Evolutionary conservation across 352 stramenopile species (phyloP), one percentile per base, ranked within the genome.

Genomic region (Aphanomyces stellatus): DNA sequence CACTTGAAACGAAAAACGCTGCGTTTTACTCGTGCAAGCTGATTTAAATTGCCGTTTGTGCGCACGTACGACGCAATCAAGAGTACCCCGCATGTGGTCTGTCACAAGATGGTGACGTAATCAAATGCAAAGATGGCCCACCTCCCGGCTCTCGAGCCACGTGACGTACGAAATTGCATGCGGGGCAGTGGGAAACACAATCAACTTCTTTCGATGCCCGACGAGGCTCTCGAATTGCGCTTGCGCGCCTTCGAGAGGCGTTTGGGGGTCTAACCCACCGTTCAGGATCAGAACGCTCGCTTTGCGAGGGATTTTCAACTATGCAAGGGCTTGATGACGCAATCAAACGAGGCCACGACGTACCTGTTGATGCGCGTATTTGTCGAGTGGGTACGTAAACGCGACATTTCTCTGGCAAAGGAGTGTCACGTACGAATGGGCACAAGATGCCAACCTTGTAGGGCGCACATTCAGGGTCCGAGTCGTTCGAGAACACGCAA

Each of bases 201-300:
- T 69, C 4, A 83, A 60, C 25, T 76, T 65, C 46, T 83, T 84
- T n/a, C n/a, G n/a, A 3, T 67, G 69, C 6, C 71, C 74, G 6
- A 79, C 40, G 13, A 83, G 48, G 0, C 42, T 66, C 11, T 72
- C 37, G 3, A 76, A 51, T 5, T 82, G 65, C 3, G 57, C 69
- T 31, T 80, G 65, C 3, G 79, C 77, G 24, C 76, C 82, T 42
- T 80, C 77, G 59, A 81, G 65, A 4, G 74, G 75, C 2, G 75
- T 82, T 64, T 81, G 71, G 1, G 77, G 69, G 25, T 83, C 76
- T 28, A 87, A 19, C 35, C 77, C 82, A 27, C 72, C 55, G 46
- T 72, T 85, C 30, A 87, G 17, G 19, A 87, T n/a, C 4, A 87
- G 30, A 17, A 85, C 75, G 43, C 75, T 85, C 0, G 74, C 70